phyloP scores from a whole-genome alignment of 441 rosid species.

The Populus hybrid region DNA sequence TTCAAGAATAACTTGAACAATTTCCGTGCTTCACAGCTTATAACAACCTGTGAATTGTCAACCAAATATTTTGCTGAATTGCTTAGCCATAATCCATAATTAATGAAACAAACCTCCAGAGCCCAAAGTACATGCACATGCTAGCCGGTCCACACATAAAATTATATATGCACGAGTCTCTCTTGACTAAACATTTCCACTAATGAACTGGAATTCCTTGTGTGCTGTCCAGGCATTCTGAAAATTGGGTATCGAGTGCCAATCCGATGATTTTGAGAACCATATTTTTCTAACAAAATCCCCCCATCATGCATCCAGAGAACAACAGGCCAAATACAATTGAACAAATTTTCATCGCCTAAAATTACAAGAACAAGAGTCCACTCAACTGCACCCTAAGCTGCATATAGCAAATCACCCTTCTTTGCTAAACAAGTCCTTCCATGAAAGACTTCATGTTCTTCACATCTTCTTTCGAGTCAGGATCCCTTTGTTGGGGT shows the following conservation, averaged over 20 bases:
- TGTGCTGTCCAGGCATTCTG: not conserved
- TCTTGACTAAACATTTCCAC: not conserved
- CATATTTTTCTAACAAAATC: not conserved
- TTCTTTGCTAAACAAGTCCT: constrained; percentile 32
- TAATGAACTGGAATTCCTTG: not conserved
- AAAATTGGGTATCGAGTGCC: not conserved
- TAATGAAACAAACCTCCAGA: too few relatives aligned
- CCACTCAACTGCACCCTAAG: not conserved
- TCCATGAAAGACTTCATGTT: constrained; percentile 60
- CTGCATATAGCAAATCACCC: not conserved
- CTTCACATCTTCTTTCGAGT: constrained; percentile 51
- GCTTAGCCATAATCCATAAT: too few relatives aligned
- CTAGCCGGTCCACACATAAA: too few relatives aligned
- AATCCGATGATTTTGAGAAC: not conserved
- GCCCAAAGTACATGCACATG: too few relatives aligned
- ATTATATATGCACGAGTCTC: too few relatives aligned
- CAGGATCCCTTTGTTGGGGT: constrained; percentile 39
- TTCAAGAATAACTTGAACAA: too few relatives aligned
- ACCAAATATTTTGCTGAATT: too few relatives aligned
- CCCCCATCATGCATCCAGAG: not conserved
- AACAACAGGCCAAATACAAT: too few relatives aligned
- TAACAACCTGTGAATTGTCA: not conserved
- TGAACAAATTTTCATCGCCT: not conserved
- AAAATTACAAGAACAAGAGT: not conserved
- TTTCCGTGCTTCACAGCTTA: too few relatives aligned